phyloP scores from a whole-genome alignment of 73 alveolate species.

The Breviolum minutum region DNA sequence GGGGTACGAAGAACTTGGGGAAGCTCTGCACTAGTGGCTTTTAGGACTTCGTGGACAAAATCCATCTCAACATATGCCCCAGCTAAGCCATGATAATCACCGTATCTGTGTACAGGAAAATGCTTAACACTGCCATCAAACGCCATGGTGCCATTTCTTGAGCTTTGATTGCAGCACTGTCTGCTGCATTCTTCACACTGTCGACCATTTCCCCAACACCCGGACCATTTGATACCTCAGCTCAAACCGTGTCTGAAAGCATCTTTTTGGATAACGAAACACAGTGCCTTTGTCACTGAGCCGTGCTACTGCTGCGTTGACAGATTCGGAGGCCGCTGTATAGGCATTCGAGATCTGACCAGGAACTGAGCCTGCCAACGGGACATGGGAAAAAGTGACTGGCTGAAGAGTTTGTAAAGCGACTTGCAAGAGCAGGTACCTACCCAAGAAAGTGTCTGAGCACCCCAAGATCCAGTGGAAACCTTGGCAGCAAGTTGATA shows the following conservation, averaged over 20 bases:
- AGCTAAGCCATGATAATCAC: not conserved
- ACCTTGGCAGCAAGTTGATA: not conserved
- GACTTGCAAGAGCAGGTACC: not conserved
- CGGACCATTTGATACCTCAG: conserved; percentile 69
- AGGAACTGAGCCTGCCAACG: conserved; percentile 26
- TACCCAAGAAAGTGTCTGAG: conserved; percentile 31
- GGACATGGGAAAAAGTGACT: not conserved
- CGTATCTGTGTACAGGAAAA: too few species aligned
- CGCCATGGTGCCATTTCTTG: conserved; percentile 13
- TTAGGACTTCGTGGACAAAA: not conserved
- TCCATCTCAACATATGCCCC: not conserved
- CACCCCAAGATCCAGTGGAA: conserved; percentile 33
- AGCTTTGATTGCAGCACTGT: conserved; percentile 31
- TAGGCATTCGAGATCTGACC: conserved; percentile 91
- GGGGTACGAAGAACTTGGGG: not conserved
- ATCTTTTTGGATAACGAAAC: not conserved
- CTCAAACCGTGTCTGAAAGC: not conserved
- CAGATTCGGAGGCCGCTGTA: conserved; percentile 80
- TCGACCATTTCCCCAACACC: conserved; percentile 48
- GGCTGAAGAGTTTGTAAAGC: not conserved
- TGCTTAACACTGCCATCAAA: not conserved
- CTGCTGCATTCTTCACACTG: conserved; percentile 59
- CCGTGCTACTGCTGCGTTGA: conserved; percentile 39
- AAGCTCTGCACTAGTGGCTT: not conserved
- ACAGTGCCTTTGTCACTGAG: not conserved